Conservation (phyloP, 108 stramenopile species). For the Chaetoceros tenuissimus region DNA sequence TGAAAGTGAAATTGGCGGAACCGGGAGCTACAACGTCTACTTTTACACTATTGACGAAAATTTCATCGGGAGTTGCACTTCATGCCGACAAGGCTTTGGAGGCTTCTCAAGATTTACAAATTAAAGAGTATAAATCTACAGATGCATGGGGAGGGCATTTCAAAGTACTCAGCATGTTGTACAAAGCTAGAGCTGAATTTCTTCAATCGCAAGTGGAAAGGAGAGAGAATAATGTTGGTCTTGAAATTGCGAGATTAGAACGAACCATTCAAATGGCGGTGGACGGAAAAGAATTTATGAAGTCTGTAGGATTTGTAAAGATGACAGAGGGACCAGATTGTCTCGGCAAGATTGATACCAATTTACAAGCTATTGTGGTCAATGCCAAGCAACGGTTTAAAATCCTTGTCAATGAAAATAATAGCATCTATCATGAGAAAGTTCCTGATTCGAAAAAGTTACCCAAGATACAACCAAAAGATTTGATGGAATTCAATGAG, state of each 20-base stretch:
- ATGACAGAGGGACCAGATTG: neutral
- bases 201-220: neutral
- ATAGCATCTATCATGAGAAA: neutral
- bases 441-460: neutral
- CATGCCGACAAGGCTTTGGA: neutral
- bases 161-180: neutral
- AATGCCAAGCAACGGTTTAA: neutral
- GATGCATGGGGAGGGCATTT: neutral
- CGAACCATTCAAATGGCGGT: neutral
- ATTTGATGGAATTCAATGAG: neutral
- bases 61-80: neutral
- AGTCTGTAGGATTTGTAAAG: neutral
- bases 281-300: neutral
- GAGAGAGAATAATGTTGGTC: neutral
- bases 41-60: neutral
- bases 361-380: neutral
- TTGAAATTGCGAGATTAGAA: neutral
- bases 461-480: neutral
- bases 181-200: neutral
- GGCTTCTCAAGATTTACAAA: neutral
- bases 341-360: neutral
- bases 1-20: neutral
- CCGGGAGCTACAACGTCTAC: neutral
- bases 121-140: neutral
- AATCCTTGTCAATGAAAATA: neutral